Percentiles rank a stretch among this genome's conserved stretches.
Evolutionary conservation across 2,329 filamentous ascomycete species (phyloP).

Genomic region (Xylaria multiplex): DNA sequence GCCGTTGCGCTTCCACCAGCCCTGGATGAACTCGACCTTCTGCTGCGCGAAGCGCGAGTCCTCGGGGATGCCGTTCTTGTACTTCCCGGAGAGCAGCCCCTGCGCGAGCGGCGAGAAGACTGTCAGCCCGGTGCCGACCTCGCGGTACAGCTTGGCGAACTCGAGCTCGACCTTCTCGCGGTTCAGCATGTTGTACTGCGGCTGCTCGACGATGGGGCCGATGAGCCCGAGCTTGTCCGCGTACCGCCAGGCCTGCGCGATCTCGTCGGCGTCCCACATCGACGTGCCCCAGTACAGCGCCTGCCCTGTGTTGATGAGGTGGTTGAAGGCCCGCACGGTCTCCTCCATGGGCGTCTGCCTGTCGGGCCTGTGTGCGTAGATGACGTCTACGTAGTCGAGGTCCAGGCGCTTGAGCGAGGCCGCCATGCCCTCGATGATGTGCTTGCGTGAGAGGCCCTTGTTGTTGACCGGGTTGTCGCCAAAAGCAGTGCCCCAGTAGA

Average conservation of each 20-base stretch:
- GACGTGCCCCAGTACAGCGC: constrained; percentile 78
- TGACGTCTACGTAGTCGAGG: constrained; percentile 72
- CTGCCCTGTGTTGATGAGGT: constrained; percentile 74
- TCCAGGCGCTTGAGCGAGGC: constrained; percentile 66
- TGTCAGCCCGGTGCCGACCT: constrained; percentile 69
- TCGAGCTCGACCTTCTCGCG: constrained; percentile 72
- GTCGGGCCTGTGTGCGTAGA: constrained; percentile 76
- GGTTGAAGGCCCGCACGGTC: constrained; percentile 75
- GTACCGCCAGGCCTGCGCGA: constrained; percentile 69
- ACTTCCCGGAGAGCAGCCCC: constrained; percentile 74
- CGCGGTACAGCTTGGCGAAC: constrained; percentile 68
- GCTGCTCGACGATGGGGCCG: constrained; percentile 73
- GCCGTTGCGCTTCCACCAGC: constrained; percentile 61
- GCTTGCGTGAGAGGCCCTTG: constrained; percentile 73
- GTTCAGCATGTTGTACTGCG: constrained; percentile 71
- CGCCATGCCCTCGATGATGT: constrained; percentile 73
- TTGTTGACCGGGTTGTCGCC: constrained; percentile 73
- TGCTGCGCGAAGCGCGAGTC: constrained; percentile 56
- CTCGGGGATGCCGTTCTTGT: constrained; percentile 66
- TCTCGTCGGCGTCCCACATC: constrained; percentile 74
- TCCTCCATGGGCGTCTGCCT: constrained; percentile 76
- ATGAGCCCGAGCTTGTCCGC: constrained; percentile 70
- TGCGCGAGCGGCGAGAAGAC: constrained; percentile 69
- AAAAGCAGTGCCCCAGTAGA: constrained; percentile 71
- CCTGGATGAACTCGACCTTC: constrained; percentile 65